Conservation (phyloP, 345 rosid genomes). For the Brassica rapa region DNA sequence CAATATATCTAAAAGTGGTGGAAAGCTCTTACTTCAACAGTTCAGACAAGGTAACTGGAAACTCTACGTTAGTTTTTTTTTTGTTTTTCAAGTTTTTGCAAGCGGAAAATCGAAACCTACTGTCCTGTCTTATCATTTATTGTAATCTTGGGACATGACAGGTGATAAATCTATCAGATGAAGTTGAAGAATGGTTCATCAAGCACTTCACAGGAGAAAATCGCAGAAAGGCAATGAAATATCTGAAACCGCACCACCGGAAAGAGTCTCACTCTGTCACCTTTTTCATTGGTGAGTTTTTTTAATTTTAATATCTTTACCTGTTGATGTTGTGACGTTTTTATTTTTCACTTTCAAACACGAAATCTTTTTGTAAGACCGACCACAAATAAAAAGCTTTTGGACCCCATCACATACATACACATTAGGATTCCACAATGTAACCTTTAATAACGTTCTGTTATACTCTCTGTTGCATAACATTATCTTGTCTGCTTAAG, state of each 20-base stretch:
- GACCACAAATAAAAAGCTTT: neutral
- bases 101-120: constrained; percentile 39
- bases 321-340: constrained; percentile 22
- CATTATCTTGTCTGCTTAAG: constrained; percentile 28
- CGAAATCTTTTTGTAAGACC: neutral
- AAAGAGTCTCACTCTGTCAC: constrained; percentile 84
- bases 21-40: constrained; percentile 93
- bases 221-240: constrained; percentile 81
- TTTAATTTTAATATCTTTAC: neutral
- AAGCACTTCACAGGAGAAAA: constrained; percentile 81
- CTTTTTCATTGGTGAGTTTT: constrained; percentile 81
- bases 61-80: constrained; percentile 3
- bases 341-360: neutral
- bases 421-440: constrained; percentile 40
- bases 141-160: constrained; percentile 48
- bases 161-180: constrained; percentile 80
- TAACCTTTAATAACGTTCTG: neutral
- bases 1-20: constrained; percentile 84
- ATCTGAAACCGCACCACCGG: constrained; percentile 78
- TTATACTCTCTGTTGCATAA: constrained; percentile 29
- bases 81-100: constrained; percentile 6
- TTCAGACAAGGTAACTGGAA: constrained; percentile 75
- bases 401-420: constrained; percentile 36
- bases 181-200: constrained; percentile 82
- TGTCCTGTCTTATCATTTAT: constrained; percentile 20